Percentiles rank a stretch among this genome's conserved stretches.
These are phyloP conservation scores for Aphanomyces cochlioides DNA, from an alignment of 352 stramenopile genomes.

Conservation along the genomic window DNA sequence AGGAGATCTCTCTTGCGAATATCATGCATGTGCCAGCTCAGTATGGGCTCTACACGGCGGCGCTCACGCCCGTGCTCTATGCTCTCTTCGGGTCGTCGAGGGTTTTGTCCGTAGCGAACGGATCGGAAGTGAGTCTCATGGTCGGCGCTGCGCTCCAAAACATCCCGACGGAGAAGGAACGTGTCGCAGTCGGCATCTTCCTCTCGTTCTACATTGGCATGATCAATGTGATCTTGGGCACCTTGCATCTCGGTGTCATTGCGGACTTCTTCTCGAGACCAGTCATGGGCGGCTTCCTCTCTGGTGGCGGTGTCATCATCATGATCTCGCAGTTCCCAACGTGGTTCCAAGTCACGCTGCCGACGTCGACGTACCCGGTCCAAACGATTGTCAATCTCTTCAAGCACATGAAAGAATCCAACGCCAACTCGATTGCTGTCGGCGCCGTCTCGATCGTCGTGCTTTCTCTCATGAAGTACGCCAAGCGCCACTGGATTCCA, in stretches of 20 bases:
- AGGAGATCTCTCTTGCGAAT: constrained; percentile 86
- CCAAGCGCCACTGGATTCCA: constrained; percentile 14
- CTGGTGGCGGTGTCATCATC: constrained; percentile 86
- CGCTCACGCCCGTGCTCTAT: constrained; percentile 84
- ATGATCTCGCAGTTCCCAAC: constrained; percentile 86
- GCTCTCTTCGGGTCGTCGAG: constrained; percentile 73
- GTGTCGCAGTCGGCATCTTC: constrained; percentile 48
- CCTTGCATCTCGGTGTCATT: constrained; percentile 80
- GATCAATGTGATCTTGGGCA: constrained; percentile 69
- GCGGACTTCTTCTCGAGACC: constrained; percentile 86
- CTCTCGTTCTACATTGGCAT: constrained; percentile 70
- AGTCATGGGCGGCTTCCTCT: constrained; percentile 90
- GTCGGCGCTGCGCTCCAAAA: constrained; percentile 63
- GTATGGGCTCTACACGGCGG: constrained; percentile 87
- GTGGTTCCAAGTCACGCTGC: constrained; percentile 71
- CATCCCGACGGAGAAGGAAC: constrained; percentile 49
- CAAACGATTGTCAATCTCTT: constrained; percentile 59
- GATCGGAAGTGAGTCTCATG: constrained; percentile 60
- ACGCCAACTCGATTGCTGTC: constrained; percentile 64
- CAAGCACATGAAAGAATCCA: constrained; percentile 55
- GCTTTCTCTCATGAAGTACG: constrained; percentile 35
- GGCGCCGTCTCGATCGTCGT: constrained; percentile 51
- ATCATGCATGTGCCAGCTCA: constrained; percentile 83
- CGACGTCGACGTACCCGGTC: constrained; percentile 50
- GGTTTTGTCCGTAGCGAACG: constrained; percentile 77